A percentile compares a stretch with the other conserved stretches of the same genome.
phyloP scores from a whole-genome alignment of 225 moss, liverwort and hornwort species.

The Takakia lepidozioides region DNA sequence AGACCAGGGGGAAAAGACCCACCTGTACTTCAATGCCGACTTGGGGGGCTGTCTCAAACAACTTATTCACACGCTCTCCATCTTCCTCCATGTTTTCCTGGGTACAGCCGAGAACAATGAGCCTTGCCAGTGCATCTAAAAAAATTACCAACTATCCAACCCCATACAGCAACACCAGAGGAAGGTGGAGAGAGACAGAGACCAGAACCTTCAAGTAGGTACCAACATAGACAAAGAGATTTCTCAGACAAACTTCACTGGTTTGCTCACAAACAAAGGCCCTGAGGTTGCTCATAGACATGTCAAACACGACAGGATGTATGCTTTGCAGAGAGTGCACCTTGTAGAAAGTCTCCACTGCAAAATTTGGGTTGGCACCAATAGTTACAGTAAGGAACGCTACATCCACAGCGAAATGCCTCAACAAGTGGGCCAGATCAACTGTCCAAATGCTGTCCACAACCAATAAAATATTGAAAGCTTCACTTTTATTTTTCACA shows the following conservation, averaged over 20 bases:
- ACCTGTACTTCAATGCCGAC: slow-evolving; percentile 92
- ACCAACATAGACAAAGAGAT: too few species aligned
- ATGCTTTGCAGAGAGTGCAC: slow-evolving; percentile 16
- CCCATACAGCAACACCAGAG: too few species aligned
- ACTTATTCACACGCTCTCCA: slow-evolving; percentile 77
- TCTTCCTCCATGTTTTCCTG: slow-evolving; percentile 98
- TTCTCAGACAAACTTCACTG: background rate
- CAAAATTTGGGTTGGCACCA: slow-evolving; percentile 91
- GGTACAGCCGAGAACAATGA: too few species aligned
- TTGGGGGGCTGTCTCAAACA: slow-evolving; percentile 78
- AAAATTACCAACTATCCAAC: too few species aligned
- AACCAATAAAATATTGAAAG: too few species aligned
- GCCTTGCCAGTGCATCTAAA: too few species aligned
- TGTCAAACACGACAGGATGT: too few species aligned
- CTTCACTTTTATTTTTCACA: too few species aligned
- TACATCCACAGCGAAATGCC: slow-evolving; percentile 79
- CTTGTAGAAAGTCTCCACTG: slow-evolving; percentile 90
- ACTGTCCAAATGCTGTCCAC: slow-evolving; percentile 90
- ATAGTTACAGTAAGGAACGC: slow-evolving; percentile 93
- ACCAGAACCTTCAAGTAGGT: too few species aligned
- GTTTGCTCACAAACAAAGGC: background rate
- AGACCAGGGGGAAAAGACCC: background rate
- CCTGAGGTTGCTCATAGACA: background rate
- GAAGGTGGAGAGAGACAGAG: too few species aligned
- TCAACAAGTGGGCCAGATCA: slow-evolving; percentile 89